These are phyloP conservation scores for Calcarisporium arbuscula DNA, from an alignment of 2,329 filamentous ascomycete genomes.

Conservation along the genomic window DNA sequence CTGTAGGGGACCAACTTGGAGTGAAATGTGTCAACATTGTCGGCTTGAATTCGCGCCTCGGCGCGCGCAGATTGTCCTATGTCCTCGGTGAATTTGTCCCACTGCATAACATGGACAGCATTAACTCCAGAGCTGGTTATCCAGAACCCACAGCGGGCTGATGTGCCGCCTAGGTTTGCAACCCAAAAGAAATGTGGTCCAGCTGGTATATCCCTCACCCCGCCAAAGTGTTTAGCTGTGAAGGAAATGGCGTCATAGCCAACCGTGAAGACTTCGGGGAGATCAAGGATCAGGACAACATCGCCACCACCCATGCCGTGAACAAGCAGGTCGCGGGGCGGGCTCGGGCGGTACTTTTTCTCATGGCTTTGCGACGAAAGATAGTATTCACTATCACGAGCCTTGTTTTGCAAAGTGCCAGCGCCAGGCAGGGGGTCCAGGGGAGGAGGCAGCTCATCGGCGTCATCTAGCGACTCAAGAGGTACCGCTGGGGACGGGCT, in stretches of 20 bases:
- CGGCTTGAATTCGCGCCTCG: conserved; percentile 40
- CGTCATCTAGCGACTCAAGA: conserved; percentile 3
- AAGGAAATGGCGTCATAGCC: conserved; percentile 48
- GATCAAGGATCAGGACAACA: conserved; percentile 43
- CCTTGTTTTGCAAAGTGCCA: background rate
- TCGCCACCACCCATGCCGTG: conserved; percentile 37
- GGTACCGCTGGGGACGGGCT: conserved; percentile 25
- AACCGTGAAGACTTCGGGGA: conserved; percentile 45
- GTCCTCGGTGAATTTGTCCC: conserved; percentile 51
- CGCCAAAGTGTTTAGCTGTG: conserved; percentile 40
- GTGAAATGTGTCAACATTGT: conserved; percentile 32
- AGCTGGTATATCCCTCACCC: conserved; percentile 47
- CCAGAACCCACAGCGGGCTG: conserved; percentile 53
- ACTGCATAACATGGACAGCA: conserved; percentile 41
- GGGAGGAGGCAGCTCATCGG: background rate
- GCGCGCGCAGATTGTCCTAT: conserved; percentile 40
- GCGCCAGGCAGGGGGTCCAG: background rate
- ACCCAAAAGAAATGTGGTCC: conserved; percentile 57
- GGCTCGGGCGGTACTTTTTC: conserved; percentile 5
- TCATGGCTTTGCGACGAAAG: conserved; percentile 4
- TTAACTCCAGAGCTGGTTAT: conserved; percentile 32
- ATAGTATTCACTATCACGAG: too few species aligned
- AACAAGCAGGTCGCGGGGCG: conserved; percentile 11
- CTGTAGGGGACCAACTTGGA: conserved; percentile 39
- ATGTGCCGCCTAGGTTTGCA: conserved; percentile 39